A percentile compares a stretch with the other conserved stretches of the same genome.
Evolutionary conservation across 2,329 filamentous ascomycete genomes (phyloP).

Genomic region (Myriosclerotinia curreyana): DNA sequence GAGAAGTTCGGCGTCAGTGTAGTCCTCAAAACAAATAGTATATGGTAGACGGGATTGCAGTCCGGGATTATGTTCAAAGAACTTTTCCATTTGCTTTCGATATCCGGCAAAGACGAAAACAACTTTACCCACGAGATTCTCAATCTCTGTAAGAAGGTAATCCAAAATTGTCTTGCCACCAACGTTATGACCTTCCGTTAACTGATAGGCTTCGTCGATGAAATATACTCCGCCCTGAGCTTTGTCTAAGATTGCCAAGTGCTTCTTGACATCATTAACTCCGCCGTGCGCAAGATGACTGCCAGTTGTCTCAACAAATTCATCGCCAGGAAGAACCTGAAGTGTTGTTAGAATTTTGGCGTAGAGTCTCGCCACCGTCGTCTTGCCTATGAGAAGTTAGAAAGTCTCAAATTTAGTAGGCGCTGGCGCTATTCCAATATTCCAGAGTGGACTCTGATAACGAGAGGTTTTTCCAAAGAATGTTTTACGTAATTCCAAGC

Average conservation of each 20-base stretch:
- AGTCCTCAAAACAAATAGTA: slow-evolving; percentile 66
- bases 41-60: slow-evolving; percentile 67
- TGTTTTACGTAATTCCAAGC: too few species aligned
- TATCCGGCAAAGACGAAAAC: slow-evolving; percentile 74
- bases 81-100: slow-evolving; percentile 69
- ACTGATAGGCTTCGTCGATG: slow-evolving; percentile 77
- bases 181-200: slow-evolving; percentile 56
- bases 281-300: slow-evolving; percentile 62
- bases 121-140: slow-evolving; percentile 66
- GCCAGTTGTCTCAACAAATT: slow-evolving; percentile 66
- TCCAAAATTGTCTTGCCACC: slow-evolving; percentile 65
- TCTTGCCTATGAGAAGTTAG: slow-evolving; percentile 60
- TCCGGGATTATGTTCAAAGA: slow-evolving; percentile 72
- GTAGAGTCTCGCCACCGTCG: slow-evolving; percentile 70
- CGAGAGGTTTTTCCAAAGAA: too few species aligned
- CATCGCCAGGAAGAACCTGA: slow-evolving; percentile 57
- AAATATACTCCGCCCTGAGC: slow-evolving; percentile 69
- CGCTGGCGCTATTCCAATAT: not conserved
- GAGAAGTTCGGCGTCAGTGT: slow-evolving; percentile 61
- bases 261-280: slow-evolving; percentile 53
- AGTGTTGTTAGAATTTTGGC: slow-evolving; percentile 61
- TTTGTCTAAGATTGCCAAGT: slow-evolving; percentile 57
- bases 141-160: slow-evolving; percentile 68
- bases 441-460: not conserved
- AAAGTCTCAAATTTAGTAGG: not conserved